Conservation (phyloP, 1,284 basidiomycete genomes). For the Sanghuangporus weigelae region DNA sequence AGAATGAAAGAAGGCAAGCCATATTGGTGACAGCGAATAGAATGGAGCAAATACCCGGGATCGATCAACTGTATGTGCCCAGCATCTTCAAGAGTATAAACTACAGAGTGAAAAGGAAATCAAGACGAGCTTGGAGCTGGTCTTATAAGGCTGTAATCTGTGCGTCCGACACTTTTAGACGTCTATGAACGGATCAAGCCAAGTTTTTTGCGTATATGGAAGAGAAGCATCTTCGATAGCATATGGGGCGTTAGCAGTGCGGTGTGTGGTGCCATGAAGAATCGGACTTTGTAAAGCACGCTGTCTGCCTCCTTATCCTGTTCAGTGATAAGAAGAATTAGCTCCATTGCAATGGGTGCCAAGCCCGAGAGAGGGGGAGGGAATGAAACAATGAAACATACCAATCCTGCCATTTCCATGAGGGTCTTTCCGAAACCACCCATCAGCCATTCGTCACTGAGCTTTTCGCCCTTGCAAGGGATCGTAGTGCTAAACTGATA, state of each 20-base stretch:
- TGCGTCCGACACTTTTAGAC: not conserved
- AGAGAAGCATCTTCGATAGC: constrained; percentile 9
- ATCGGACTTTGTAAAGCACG: constrained; percentile 9
- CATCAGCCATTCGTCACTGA: constrained; percentile 10
- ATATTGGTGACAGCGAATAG: too few relatives aligned
- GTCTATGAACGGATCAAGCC: not conserved
- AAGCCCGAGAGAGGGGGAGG: not conserved
- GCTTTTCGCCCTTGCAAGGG: constrained; percentile 14
- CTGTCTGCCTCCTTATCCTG: constrained; percentile 9
- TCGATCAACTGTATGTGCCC: too few relatives aligned
- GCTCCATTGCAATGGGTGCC: not conserved
- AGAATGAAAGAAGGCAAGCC: too few relatives aligned
- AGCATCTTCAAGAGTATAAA: not conserved
- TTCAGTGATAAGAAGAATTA: not conserved
- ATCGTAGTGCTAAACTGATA: constrained; percentile 14
- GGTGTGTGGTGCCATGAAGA: constrained; percentile 12
- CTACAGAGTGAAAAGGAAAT: not conserved
- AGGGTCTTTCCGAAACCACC: not conserved
- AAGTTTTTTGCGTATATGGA: constrained; percentile 1
- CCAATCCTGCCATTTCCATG: constrained; percentile 6
- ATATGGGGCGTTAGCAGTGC: constrained; percentile 6
- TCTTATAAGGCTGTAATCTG: too few relatives aligned
- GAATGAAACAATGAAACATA: not conserved
- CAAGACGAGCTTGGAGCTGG: not conserved
- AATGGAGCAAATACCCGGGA: too few relatives aligned